These are phyloP conservation scores for sorghum (Sorghum bicolor) DNA, from an alignment of 176 grass and related monocot genomes.

Conservation along the genomic window Sorghum_bicolor_NCBIv3 NC_012873.2:47967501-47968000, in stretches of 20 bases:
- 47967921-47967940: slow-evolving; percentile 1
- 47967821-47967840: slow-evolving; percentile 17
- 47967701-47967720: slow-evolving; percentile 14
- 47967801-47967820: slow-evolving; percentile 18
- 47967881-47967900: slow-evolving; percentile 2
- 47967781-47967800: slow-evolving; percentile 6
- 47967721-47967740: neutral
- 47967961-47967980: neutral
- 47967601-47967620: neutral
- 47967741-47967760: slow-evolving; percentile 21
- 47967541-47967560: neutral
- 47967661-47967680: slow-evolving; percentile 58
- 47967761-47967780: slow-evolving; percentile 2
- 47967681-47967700: slow-evolving; percentile 52
- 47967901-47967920: neutral
- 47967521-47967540: neutral
- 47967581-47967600: neutral
- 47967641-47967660: neutral
- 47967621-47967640: neutral
- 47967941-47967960: neutral
- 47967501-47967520: neutral
- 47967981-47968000: slow-evolving; percentile 10
- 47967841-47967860: slow-evolving; percentile 1
- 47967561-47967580: neutral
- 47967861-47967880: neutral